Conservation (phyloP, 1,139 yeast species). For the Meyerozyma sp. region DNA sequence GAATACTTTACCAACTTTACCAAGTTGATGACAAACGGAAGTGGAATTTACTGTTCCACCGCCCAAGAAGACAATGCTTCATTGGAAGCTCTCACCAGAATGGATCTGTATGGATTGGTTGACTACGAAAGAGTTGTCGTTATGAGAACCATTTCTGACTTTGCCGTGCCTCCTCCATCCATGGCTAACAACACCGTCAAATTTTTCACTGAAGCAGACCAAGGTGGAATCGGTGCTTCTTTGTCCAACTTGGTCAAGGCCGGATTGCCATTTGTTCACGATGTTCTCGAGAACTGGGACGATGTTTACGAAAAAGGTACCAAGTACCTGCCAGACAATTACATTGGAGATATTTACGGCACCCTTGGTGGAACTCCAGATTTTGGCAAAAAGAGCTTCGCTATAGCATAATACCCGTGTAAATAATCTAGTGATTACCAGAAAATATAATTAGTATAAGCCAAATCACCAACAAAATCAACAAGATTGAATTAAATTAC, state of each 20-base stretch:
- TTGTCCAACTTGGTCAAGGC: slow-evolving; percentile 49
- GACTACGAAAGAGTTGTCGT: slow-evolving; percentile 55
- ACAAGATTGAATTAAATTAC: too few relatives aligned
- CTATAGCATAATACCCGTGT: not conserved
- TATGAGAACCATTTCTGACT: slow-evolving; percentile 62
- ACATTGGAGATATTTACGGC: slow-evolving; percentile 56
- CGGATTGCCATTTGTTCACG: slow-evolving; percentile 51
- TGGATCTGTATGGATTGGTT: slow-evolving; percentile 49
- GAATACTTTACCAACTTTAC: slow-evolving; percentile 48
- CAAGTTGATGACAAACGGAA: slow-evolving; percentile 49
- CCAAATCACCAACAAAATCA: too few relatives aligned
- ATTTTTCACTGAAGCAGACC: slow-evolving; percentile 45
- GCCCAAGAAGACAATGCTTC: slow-evolving; percentile 71
- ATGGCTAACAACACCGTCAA: slow-evolving; percentile 37
- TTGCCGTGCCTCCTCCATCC: slow-evolving; percentile 51
- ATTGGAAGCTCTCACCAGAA: slow-evolving; percentile 54
- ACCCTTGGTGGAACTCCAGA: slow-evolving; percentile 34
- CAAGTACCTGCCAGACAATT: slow-evolving; percentile 42
- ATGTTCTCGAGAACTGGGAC: slow-evolving; percentile 51
- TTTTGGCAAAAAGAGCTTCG: slow-evolving; percentile 10
- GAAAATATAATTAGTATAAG: not conserved
- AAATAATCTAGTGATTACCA: not conserved
- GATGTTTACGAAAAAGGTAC: slow-evolving; percentile 30
- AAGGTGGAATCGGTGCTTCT: slow-evolving; percentile 51
- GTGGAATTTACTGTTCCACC: slow-evolving; percentile 56